These are phyloP conservation scores for Aspergillus calidoustus DNA, from an alignment of 2,329 filamentous ascomycete species.

Conservation along the genomic window DNA sequence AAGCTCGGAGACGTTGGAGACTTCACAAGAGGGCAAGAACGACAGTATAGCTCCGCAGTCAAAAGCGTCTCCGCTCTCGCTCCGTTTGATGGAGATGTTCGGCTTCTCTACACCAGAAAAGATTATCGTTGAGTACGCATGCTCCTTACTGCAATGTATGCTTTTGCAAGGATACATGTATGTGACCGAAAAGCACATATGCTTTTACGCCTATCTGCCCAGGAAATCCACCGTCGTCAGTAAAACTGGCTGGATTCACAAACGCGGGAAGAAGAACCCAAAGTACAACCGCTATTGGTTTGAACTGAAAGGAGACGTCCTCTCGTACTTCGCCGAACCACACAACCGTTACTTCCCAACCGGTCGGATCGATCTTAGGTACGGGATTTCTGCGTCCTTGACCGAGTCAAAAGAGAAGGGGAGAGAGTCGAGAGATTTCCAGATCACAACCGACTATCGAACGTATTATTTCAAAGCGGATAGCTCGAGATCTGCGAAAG, in stretches of 20 bases:
- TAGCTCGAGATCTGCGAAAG: constrained; percentile 82
- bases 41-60: constrained; percentile 54
- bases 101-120: constrained; percentile 80
- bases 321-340: constrained; percentile 85
- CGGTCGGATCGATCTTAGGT: constrained; percentile 89
- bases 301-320: constrained; percentile 83
- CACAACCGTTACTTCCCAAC: constrained; percentile 89
- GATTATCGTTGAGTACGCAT: constrained; percentile 88
- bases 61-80: constrained; percentile 64
- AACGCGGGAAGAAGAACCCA: constrained; percentile 85
- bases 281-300: constrained; percentile 94
- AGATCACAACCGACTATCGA: constrained; percentile 78
- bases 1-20: constrained; percentile 25
- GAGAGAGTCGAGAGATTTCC: constrained; percentile 77
- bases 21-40: constrained; percentile 44
- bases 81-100: constrained; percentile 80
- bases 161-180: constrained; percentile 95
- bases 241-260: constrained; percentile 87
- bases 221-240: constrained; percentile 80
- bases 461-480: constrained; percentile 90
- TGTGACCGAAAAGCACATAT: constrained; percentile 89
- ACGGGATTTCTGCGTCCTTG: constrained; percentile 84
- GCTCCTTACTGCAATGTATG: constrained; percentile 90
- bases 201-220: constrained; percentile 96
- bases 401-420: constrained; percentile 68